Conservation (phyloP, 2,329 filamentous ascomycete genomes). For the Tolypocladium album region DNA sequence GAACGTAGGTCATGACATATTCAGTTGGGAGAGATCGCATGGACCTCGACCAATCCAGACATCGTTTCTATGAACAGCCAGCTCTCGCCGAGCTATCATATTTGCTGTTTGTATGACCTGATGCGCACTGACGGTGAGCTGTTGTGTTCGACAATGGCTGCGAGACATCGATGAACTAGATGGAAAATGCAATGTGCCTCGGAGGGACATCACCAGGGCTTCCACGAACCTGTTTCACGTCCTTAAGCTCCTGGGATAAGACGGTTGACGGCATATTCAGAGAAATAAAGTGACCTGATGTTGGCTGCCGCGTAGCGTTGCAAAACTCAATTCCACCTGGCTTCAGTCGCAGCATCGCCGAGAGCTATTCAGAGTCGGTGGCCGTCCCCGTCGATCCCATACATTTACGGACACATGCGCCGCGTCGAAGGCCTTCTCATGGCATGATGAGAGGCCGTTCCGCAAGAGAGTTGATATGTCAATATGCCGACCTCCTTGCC, state of each 20-base stretch:
- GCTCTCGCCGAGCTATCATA: not conserved
- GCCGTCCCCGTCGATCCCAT: not conserved
- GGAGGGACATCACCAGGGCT: not conserved
- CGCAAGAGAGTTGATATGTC: too few relatives aligned
- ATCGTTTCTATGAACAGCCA: too few relatives aligned
- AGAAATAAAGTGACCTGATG: not conserved
- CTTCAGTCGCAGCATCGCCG: not conserved
- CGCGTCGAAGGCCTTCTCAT: not conserved
- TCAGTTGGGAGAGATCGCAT: not conserved
- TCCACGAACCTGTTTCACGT: not conserved
- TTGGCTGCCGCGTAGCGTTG: not conserved
- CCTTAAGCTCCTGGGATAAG: not conserved
- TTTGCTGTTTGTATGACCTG: not conserved
- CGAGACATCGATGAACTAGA: not conserved
- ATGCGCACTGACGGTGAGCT: not conserved
- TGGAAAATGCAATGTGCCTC: not conserved
- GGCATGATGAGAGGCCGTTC: not conserved
- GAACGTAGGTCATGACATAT: not conserved
- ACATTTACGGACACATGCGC: not conserved
- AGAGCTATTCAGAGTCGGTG: not conserved
- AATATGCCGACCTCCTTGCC: not conserved
- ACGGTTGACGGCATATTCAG: not conserved
- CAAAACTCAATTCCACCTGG: not conserved
- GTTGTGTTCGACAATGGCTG: not conserved
- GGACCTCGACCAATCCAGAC: not conserved